Evolutionary conservation across 108 stramenopile genomes (phyloP), one percentile per base, ranked within the genome.

Genomic region (Fragilariopsis cylindrus): DNA sequence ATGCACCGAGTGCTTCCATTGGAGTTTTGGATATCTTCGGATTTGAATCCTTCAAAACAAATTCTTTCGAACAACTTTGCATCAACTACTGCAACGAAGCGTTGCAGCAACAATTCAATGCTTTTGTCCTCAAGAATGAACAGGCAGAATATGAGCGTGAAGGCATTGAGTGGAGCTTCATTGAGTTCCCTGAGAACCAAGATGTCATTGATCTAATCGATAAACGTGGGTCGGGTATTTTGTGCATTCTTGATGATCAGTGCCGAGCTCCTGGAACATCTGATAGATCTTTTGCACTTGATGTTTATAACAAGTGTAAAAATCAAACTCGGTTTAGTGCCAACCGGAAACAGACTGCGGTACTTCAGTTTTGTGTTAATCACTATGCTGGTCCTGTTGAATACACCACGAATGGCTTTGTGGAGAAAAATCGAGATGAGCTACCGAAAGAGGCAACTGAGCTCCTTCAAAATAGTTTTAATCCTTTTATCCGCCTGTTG

Each of bases 1-100:
- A 54, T 19, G 41, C 48, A 21, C 80, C 78, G 6, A 65, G 76
- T 41, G 89, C 92, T 13, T 63, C 84, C 45, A 96, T 98, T 73
- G 97, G 97, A 71, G 88, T 99, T 12, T 78, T 99, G 42, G 98
- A 99, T 80, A 99, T 99, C 58, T 99, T 98, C 87, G 98, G 98
- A 9, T 99, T 99, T 72, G 97, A 99, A 80, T 88, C 82, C 57
- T 96, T 98, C 85, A 81, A 88, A 67, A 82, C 76, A 40, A 96
- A 97, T 71, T 83, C 79, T 11, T 97, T 98, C 74, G 96, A 97
- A 81, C 97, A 98, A 72, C 81, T 97, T 42, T 97, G 96, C 77
- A 98, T 98, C 82, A 98, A 97, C 86, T 97, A 97, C 68, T 94
- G 93, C 73, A 99, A 98, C 69, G 95, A 94, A 84, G 88, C 90